Evolutionary conservation across 1,284 basidiomycete species (phyloP), one percentile per base, ranked within the genome.

Genomic region (Moniliella sp.): DNA sequence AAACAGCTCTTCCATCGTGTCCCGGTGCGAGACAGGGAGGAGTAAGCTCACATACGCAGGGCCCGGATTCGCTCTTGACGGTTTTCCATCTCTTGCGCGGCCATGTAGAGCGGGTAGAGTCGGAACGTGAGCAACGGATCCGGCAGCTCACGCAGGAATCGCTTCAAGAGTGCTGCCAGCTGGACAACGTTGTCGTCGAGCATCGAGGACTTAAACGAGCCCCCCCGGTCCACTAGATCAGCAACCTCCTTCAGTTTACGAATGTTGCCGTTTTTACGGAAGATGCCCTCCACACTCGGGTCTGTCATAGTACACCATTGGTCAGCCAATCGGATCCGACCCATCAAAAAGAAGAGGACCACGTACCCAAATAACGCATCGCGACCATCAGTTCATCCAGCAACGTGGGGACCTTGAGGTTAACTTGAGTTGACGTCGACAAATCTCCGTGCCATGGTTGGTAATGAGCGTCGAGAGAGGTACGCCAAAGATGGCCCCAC

Each of bases 231-330:
- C 33, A 97, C 76, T 11, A 78, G 74, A 42, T 97, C 88, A 3
- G 77, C 76, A 15, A 93, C 67, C 46, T 84, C 78, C 57, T 82
- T 83, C 38, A 94, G 67, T 35, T 82, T 72, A 32, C 84, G 73
- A 53, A 97, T 94, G 60, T 97, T 94, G 35, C 88, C 88, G 58
- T 93, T 94, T 66, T 91, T 86, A 33, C 88, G 73, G 70, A 99
- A 99, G 42, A 99, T 91, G 39, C 88, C 88, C 63, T 97, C 91
- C n/a, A n/a, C n/a, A n/a, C n/a, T n/a, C n/a, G n/a, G n/a, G n/a
- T n/a, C n/a, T n/a, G n/a, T n/a, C n/a, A n/a, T n/a, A n/a, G n/a
- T n/a, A n/a, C n/a, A n/a, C n/a, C n/a, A n/a, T n/a, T n/a, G n/a
- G n/a, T n/a, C n/a, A n/a, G n/a, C n/a, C n/a, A n/a, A 29, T 7